A percentile compares a stretch with the other conserved stretches of the same genome.
These are phyloP conservation scores for Lachnum nothofagi DNA, from an alignment of 2,329 filamentous ascomycete genomes.

Conservation along the genomic window DNA sequence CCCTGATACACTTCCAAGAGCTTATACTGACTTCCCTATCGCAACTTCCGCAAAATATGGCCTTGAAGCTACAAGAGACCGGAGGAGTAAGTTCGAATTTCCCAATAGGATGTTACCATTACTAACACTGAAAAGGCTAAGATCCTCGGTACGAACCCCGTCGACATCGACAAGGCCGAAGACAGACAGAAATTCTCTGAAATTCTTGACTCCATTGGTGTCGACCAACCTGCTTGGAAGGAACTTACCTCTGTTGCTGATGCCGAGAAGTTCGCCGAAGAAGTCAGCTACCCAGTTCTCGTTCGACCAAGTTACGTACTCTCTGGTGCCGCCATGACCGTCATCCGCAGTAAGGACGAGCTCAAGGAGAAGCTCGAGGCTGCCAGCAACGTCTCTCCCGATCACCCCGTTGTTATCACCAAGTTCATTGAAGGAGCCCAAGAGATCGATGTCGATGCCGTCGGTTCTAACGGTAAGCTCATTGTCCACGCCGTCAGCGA, in stretches of 20 bases:
- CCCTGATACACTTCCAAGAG: no score
- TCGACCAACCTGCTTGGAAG: slow-evolving; percentile 97
- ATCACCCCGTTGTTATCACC: slow-evolving; percentile 96
- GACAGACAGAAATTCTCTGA: slow-evolving; percentile 98
- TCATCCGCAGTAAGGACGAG: slow-evolving; percentile 81
- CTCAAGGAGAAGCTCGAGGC: slow-evolving; percentile 92
- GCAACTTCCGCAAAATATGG: slow-evolving; percentile 97
- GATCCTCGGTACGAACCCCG: slow-evolving; percentile 85
- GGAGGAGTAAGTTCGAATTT: no score
- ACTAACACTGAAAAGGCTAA: slow-evolving; percentile 43
- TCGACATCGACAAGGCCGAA: slow-evolving; percentile 96
- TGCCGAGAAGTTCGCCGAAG: slow-evolving; percentile 78
- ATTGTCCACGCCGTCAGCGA: slow-evolving; percentile 89
- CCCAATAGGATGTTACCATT: no score
- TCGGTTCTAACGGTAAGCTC: slow-evolving; percentile 79
- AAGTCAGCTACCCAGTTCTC: slow-evolving; percentile 88
- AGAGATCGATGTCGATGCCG: slow-evolving; percentile 94
- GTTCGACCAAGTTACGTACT: slow-evolving; percentile 94
- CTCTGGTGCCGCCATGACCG: slow-evolving; percentile 96
- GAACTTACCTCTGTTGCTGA: slow-evolving; percentile 86
- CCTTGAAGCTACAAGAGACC: slow-evolving; percentile 83
- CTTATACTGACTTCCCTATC: no score
- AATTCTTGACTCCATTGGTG: slow-evolving; percentile 91
- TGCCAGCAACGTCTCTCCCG: slow-evolving; percentile 83
- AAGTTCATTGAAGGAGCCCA: slow-evolving; percentile 97